These are phyloP conservation scores for Baorangia bicolor DNA, from an alignment of 768 basidiomycete genomes.

Conservation along the genomic window DNA sequence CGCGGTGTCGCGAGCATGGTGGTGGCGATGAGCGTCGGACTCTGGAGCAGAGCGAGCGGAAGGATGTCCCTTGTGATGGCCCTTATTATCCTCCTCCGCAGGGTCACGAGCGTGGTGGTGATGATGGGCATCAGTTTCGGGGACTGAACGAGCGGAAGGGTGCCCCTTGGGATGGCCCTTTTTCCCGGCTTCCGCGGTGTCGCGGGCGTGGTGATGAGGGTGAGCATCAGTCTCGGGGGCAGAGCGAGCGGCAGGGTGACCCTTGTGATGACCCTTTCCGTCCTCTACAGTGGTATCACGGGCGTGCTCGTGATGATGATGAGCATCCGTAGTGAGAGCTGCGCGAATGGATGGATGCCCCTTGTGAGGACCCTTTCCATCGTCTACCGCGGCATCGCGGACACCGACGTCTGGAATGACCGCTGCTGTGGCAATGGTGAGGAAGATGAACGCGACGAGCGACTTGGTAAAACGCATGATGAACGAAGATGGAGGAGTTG, in stretches of 20 bases:
- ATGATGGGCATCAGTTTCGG: neutral
- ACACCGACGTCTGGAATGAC: neutral
- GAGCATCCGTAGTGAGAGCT: neutral
- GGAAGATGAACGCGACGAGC: conserved; percentile 5
- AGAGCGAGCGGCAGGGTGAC: neutral
- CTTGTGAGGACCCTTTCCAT: neutral
- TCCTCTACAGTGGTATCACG: neutral
- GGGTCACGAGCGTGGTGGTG: neutral
- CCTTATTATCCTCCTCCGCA: neutral
- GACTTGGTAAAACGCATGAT: conserved; percentile 11
- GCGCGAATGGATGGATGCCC: neutral
- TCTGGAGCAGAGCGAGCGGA: neutral
- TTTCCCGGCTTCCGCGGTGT: neutral
- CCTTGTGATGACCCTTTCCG: neutral
- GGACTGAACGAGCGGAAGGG: neutral
- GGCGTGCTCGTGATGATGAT: neutral
- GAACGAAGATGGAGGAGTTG: neutral
- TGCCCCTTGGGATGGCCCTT: neutral
- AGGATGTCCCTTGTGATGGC: neutral
- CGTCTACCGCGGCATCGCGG: neutral
- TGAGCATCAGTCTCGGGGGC: neutral
- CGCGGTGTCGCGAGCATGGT: neutral
- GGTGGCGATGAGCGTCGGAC: neutral
- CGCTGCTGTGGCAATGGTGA: conserved; percentile 1
- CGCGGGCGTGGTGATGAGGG: neutral